Percentiles rank a stretch among this genome's conserved stretches.
phyloP scores from a whole-genome alignment of 208 protist genomes.

The Leishmania gerbilli region DNA sequence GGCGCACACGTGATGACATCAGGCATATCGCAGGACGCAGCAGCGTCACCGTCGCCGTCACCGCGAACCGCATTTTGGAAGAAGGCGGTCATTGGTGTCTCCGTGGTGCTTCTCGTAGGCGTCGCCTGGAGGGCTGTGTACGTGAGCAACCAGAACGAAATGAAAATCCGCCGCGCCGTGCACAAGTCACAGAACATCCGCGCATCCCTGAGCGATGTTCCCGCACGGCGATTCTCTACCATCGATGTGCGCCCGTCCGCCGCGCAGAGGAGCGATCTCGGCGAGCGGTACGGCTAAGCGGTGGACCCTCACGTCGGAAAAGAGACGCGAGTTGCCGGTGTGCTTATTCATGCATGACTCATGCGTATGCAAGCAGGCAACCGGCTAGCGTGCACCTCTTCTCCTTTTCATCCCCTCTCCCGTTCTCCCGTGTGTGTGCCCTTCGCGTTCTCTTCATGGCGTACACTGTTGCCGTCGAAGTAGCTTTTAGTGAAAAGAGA shows the following conservation, averaged over 20 bases:
- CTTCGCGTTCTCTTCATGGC: background rate
- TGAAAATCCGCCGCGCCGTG: constrained; percentile 33
- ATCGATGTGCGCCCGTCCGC: constrained; percentile 28
- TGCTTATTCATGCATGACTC: background rate
- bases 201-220: constrained; percentile 46
- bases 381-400: too few relatives aligned
- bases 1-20: background rate
- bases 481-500: background rate
- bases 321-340: background rate
- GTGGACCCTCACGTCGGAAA: background rate
- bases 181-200: constrained; percentile 38
- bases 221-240: constrained; percentile 57
- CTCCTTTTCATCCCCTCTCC: background rate
- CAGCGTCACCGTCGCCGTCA: background rate
- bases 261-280: constrained; percentile 15
- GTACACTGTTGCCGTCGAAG: background rate
- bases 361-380: background rate
- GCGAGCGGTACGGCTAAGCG: constrained; percentile 14
- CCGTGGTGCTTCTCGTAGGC: constrained; percentile 31
- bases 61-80: constrained; percentile 13
- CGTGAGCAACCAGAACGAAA: constrained; percentile 58
- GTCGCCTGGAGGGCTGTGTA: constrained; percentile 60
- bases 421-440: background rate
- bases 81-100: constrained; percentile 27
- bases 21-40: background rate